Base-by-base conservation (phyloP, 495 filamentous ascomycete species). In the Symbiotaphrina buchneri region DNA sequence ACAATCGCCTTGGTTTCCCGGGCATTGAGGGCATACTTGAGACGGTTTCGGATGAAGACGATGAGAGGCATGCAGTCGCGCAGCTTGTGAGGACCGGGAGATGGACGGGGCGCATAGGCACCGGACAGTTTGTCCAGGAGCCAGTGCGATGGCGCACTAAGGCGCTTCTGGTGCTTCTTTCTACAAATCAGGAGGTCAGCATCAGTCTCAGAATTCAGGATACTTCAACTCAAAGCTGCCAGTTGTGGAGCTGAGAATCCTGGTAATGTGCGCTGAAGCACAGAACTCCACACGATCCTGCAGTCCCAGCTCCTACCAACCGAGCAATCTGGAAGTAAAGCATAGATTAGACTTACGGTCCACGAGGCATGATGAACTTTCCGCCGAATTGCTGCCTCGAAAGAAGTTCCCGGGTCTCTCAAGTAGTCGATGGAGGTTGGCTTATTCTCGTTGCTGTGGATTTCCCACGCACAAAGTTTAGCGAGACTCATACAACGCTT, bases 91-190 rank as follows among this genome's bases (percentile, higher is more conserved):
- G 87, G 87, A 74, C 87, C 87, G 46, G 85, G 66, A 38, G 84
- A 92, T 39, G 87, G 74, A 56, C 80, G 80, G 53, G 87, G 87
- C 45, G 87, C 87, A 57, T 94, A 95, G 64, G 77, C 70, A 55
- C 85, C 87, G 55, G 82, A 92, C 42, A 95, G 73, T 62, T 97
- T 97, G 74, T 97, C 87, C 51, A 97, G 68, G 49, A 97, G 80
- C 87, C 90, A 97, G 71, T 95, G 87, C 55, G 78, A 85, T 47
- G 87, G 87, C 54, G 87, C 87, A 56, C 78, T 84, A 49, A 95
- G 69, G 68, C 87, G 82, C 85, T 97, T 95, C 57, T 93, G 83
- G 63, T 97, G 90, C 71, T 97, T 97, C 71, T 85, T 92, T 51
- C 82, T 91, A 54, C 51, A 30, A 31, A 34, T 13, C 27, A 21